Percentiles rank a stretch among this genome's conserved stretches.
phyloP scores from a whole-genome alignment of 768 basidiomycete genomes.

The Rhodotorula sphaerocarpa region DNA sequence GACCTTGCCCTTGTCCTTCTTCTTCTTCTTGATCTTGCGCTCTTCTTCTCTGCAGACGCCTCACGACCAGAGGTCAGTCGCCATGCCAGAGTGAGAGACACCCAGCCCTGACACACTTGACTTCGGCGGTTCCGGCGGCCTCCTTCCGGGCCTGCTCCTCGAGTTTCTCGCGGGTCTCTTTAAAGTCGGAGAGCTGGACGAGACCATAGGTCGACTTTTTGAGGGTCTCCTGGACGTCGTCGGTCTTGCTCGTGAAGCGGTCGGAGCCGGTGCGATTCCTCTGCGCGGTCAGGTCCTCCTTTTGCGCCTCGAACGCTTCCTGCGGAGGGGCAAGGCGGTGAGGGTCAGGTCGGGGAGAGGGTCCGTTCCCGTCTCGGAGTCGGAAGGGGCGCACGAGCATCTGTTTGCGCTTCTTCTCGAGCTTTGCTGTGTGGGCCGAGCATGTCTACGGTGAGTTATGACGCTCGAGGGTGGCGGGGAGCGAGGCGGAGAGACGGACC shows the following conservation, averaged over 20 bases:
- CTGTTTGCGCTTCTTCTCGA: slow-evolving; percentile 37
- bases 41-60: slow-evolving; percentile 29
- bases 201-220: slow-evolving; percentile 88
- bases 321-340: not conserved
- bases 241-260: slow-evolving; percentile 87
- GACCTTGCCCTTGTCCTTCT: slow-evolving; percentile 78
- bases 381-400: slow-evolving; percentile 22
- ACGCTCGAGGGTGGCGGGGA: not conserved
- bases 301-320: slow-evolving; percentile 34
- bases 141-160: slow-evolving; percentile 50
- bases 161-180: slow-evolving; percentile 34
- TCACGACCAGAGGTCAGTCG: slow-evolving; percentile 9
- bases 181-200: slow-evolving; percentile 54
- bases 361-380: not conserved
- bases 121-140: slow-evolving; percentile 70
- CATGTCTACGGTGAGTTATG: not conserved
- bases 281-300: slow-evolving; percentile 13
- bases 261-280: slow-evolving; percentile 49
- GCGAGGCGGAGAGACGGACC: slow-evolving; percentile 2
- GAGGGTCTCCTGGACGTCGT: slow-evolving; percentile 85
- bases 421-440: slow-evolving; percentile 12
- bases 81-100: not conserved
- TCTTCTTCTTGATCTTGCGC: slow-evolving; percentile 60
- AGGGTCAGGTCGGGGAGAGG: not conserved
- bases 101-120: slow-evolving; percentile 62